Conservation (phyloP, 768 basidiomycete genomes). For the Sarcomyxa edulis region DNA sequence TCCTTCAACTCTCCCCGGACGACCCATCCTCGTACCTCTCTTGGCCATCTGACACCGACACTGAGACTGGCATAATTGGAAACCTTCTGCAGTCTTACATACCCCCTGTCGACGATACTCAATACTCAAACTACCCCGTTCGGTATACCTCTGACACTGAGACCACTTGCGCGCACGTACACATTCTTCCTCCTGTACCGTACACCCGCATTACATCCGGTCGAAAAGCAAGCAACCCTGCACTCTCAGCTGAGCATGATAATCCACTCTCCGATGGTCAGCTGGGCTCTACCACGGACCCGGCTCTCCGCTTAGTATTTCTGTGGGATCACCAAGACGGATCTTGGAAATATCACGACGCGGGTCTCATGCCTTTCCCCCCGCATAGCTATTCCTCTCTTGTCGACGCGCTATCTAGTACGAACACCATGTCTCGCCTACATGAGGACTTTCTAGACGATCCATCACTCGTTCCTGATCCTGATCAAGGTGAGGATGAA, state of each 20-base stretch:
- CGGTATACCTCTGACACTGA: constrained; percentile 29
- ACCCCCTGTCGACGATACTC: constrained; percentile 10
- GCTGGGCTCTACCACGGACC: constrained; percentile 11
- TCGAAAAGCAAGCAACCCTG: constrained; percentile 22
- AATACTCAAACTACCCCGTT: constrained; percentile 10
- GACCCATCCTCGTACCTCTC: constrained; percentile 53
- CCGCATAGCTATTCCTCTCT: constrained; percentile 26
- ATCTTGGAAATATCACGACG: constrained; percentile 70
- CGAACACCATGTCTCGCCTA: constrained; percentile 13
- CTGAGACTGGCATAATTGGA: constrained; percentile 16
- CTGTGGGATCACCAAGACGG: constrained; percentile 46
- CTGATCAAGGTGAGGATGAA: constrained; percentile 36
- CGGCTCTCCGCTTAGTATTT: constrained; percentile 57
- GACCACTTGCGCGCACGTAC: constrained; percentile 31
- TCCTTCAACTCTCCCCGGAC: constrained; percentile 49
- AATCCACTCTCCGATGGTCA: too few relatives aligned
- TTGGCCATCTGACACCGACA: constrained; percentile 49
- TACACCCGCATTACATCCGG: too few relatives aligned
- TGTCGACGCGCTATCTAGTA: constrained; percentile 17
- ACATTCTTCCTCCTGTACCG: too few relatives aligned
- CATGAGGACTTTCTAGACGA: constrained; percentile 28
- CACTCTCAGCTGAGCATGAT: constrained; percentile 8
- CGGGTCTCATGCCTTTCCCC: constrained; percentile 69
- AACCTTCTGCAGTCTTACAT: constrained; percentile 2
- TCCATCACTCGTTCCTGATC: constrained; percentile 12